These are phyloP conservation scores for Neofusicoccum laricinum DNA, from an alignment of 2,329 filamentous ascomycete genomes.

Conservation along the genomic window DNA sequence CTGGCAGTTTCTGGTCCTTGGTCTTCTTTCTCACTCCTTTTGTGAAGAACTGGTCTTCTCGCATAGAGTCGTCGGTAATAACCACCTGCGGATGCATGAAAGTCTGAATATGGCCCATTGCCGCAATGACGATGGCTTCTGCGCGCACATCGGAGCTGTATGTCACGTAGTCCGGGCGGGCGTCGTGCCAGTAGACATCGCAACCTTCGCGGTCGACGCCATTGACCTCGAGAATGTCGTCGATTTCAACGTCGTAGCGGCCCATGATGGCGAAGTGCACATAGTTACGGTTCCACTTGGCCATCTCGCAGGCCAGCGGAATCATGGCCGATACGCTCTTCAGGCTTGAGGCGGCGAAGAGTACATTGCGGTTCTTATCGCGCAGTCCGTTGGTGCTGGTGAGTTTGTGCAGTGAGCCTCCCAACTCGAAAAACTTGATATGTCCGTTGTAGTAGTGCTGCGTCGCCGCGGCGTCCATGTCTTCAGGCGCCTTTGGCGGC, in stretches of 20 bases:
- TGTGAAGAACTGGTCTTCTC: constrained; percentile 69
- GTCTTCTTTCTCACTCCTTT: constrained; percentile 58
- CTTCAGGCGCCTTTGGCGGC: constrained; percentile 21
- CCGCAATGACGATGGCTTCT: constrained; percentile 60
- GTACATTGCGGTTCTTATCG: constrained; percentile 63
- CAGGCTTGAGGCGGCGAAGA: constrained; percentile 76
- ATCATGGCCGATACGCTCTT: constrained; percentile 70
- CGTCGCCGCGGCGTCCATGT: constrained; percentile 24
- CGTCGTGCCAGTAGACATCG: constrained; percentile 67
- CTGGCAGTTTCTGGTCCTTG: constrained; percentile 51
- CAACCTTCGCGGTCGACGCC: constrained; percentile 67
- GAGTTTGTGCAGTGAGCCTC: constrained; percentile 60
- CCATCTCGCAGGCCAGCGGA: constrained; percentile 87
- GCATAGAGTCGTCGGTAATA: constrained; percentile 64
- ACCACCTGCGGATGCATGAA: constrained; percentile 77
- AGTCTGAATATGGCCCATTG: constrained; percentile 66
- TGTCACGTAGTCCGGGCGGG: constrained; percentile 68
- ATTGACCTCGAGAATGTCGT: constrained; percentile 72
- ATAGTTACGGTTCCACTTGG: constrained; percentile 61
- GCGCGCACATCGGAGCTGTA: constrained; percentile 70
- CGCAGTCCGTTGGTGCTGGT: constrained; percentile 52
- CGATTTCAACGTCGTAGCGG: constrained; percentile 65
- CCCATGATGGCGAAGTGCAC: constrained; percentile 84
- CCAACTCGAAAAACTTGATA: constrained; percentile 66
- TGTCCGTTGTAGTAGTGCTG: constrained; percentile 63